Evolutionary conservation across 257 asterid species (phyloP).

Genomic region (Cinchona pubescens): DNA sequence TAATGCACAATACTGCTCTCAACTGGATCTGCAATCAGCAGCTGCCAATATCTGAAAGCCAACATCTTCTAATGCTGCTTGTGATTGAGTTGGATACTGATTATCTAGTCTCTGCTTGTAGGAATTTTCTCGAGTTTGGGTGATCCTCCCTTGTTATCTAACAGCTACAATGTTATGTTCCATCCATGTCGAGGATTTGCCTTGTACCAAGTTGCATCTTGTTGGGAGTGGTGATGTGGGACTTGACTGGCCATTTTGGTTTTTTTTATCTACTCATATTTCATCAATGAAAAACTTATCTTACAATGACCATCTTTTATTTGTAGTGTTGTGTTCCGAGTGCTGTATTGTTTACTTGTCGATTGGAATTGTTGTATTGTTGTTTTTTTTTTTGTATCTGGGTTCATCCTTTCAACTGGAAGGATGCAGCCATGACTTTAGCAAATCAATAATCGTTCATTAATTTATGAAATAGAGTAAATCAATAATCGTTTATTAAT

Average conservation of each 20-base stretch:
- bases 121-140: neutral
- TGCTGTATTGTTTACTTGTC: neutral
- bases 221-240: constrained; percentile 2
- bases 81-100: neutral
- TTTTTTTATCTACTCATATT: neutral
- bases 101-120: neutral
- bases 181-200: neutral
- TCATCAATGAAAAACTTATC: neutral
- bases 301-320: no score
- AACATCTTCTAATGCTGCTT: neutral
- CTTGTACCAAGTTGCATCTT: neutral
- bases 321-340: neutral
- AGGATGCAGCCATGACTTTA: neutral
- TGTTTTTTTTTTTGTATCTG: neutral
- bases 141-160: neutral
- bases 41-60: neutral
- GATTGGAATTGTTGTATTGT: neutral
- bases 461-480: neutral
- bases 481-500: neutral
- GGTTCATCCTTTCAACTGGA: neutral
- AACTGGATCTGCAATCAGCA: neutral
- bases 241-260: neutral
- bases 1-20: constrained; percentile 7
- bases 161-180: neutral
- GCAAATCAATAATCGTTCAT: neutral